Base-by-base conservation (phyloP, 306 rosid species). In the Trichosanthes truncata region DNA sequence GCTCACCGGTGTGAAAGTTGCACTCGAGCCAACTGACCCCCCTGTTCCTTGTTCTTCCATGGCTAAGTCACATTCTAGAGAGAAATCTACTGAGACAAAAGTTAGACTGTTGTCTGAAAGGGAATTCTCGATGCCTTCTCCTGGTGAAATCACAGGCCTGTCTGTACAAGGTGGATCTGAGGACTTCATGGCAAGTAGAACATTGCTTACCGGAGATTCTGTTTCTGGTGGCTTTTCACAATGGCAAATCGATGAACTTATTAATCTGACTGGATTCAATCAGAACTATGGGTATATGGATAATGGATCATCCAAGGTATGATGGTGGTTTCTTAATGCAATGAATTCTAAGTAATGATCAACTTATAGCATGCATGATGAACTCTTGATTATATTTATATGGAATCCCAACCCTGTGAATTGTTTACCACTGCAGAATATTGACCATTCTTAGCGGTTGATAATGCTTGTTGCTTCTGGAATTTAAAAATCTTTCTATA, bases 251-350 rank as follows among this genome's bases (percentile, higher is more conserved):
- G 98, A 96, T 80, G 99, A 89, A 23, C 91, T 85, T 74, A 61
- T 93, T 63, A 89, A 90, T 26, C 56, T 93, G 51, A 72, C 85
- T 45, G 99, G 92, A 29, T 91, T 86, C 82, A 84, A 62, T 82
- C 92, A 84, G 85, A 86, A 76, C 78, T 90, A 82, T 67, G 88
- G 86, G 56, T 90, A 71, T 90, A 87, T 85, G 88, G 97, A 90
- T 53, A 86, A 79, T 68, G 96, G 86, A 80, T 88, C 98, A 46
- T 90, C 96, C 78, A 90, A 91, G 96, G 99, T 91, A 77, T 61
- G 92, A 26, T 78, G 53, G 68, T 79, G 81, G 84, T 57, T 74
- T 74, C 35, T 0, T 48, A n/a, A 74, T 52, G 62, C 78, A 49
- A 29, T 51, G 63, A 51, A 74, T n/a, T 74, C 45, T 4, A 29